Base-by-base conservation (phyloP, 768 basidiomycete genomes). In the Mycena capillaripes region DNA sequence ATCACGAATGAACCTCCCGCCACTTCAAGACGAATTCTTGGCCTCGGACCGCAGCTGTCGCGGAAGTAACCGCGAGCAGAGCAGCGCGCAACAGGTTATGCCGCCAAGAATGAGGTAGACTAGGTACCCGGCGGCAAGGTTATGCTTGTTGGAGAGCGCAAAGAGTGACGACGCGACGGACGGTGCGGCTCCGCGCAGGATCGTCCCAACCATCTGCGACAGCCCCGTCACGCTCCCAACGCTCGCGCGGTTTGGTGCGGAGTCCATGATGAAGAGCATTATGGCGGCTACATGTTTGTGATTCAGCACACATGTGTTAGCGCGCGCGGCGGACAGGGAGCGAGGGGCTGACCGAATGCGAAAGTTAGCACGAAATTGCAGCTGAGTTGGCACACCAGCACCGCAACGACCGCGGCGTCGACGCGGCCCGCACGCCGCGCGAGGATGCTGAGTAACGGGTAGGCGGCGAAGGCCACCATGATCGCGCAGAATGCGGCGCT, bases 401-500 rank as follows among this genome's bases (percentile, higher is more conserved):
- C 80, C 9, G 75, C 69, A 60, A 80, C 71, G 9, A 85, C 83
- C 6, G 70, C 55, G 11, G 66, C 78, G 70, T 85, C 81, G 0
- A 86, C 78, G 3, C 79, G 75, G 11, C 83, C 84, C 19, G 81
- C 80, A 14, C 77, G 74, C 42, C 77, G 75, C 10, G 83, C 83
- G 19, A 86, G 76, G 69, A 75, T 79, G n/a, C 73, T 81, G 70
- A 83, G 72, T 46, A 82, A 23, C 0, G 87, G 86, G 64, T 81
- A 87, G 50, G 80, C 74, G 21, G 69, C 48, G 48, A 86, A 79
- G 16, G 72, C 75, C 8, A 81, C 38, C 14, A 79, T 57, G 25
- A 80, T 76, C 44, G 74, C 73, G 14, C 74, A 55, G 55, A 81
- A 82, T 1, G 86, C 81, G 2, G 78, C 58, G 12, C 85, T 81